A percentile compares a stretch with the other conserved stretches of the same genome.
phyloP scores from a whole-genome alignment of 176 grass and related monocot genomes.

The Echinochloa phyllopogon region DNA sequence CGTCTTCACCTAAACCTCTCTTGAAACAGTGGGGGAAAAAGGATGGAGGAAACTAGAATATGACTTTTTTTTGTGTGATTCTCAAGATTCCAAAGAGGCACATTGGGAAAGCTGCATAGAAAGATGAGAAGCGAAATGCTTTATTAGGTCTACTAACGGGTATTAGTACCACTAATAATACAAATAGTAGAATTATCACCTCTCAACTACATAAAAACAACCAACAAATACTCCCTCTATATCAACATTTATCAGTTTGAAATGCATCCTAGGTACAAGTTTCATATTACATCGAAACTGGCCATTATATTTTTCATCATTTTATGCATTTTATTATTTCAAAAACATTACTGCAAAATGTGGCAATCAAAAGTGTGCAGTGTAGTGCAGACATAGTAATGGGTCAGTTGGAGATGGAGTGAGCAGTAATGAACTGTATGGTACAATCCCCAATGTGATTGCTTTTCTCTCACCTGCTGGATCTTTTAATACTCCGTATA shows the following conservation, averaged over 20 bases:
- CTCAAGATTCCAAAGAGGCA: background rate
- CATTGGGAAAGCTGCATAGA: background rate
- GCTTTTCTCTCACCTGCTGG: conserved; percentile 7
- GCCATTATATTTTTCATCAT: background rate
- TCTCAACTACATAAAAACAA: background rate
- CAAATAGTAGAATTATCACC: background rate
- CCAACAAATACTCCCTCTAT: background rate
- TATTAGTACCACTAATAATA: background rate
- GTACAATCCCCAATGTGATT: conserved; percentile 8
- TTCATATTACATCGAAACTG: background rate
- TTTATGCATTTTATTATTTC: background rate
- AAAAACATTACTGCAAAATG: background rate
- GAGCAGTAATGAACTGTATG: background rate
- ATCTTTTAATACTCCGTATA: background rate
- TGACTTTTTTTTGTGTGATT: conserved; percentile 13
- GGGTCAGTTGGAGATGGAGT: background rate
- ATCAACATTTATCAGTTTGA: background rate
- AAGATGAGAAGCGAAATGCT: conserved; percentile 15
- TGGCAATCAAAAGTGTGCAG: background rate
- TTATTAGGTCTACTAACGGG: background rate
- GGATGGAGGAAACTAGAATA: background rate
- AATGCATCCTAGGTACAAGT: background rate
- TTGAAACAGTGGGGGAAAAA: background rate
- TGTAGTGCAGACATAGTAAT: too few relatives aligned
- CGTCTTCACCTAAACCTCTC: background rate